Evolutionary conservation across 225 moss, liverwort and hornwort species (phyloP).

Genomic region (Asterella californica): DNA sequence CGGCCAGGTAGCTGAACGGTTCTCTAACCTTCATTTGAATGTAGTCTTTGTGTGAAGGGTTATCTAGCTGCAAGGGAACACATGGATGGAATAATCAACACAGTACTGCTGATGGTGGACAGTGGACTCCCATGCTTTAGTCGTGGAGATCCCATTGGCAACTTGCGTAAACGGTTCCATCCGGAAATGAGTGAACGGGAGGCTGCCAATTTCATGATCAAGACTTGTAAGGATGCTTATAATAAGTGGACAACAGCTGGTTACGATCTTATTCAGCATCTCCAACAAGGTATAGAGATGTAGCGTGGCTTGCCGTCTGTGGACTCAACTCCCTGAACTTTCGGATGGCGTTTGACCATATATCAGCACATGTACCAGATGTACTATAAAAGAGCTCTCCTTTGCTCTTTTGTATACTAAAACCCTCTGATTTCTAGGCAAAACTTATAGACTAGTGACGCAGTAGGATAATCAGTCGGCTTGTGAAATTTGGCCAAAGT

Average conservation of each 20-base stretch:
- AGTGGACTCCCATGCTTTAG: conserved; percentile 93
- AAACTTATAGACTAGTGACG: not conserved
- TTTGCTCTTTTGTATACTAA: conserved; percentile 3
- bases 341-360: not conserved
- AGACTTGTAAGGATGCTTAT: conserved; percentile 88
- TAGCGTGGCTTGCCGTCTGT: conserved; percentile 11
- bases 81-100: conserved; percentile 77
- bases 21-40: conserved; percentile 1
- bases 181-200: conserved; percentile 90
- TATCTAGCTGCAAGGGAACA: conserved; percentile 83
- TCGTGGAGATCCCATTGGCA: conserved; percentile 85
- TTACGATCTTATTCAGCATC: conserved; percentile 81
- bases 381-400: conserved; percentile 2
- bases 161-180: conserved; percentile 75
- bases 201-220: conserved; percentile 92
- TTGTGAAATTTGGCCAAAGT: not conserved
- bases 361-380: not conserved
- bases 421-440: not conserved
- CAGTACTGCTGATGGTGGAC: conserved; percentile 80
- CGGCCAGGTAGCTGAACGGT: not conserved
- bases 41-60: conserved; percentile 83
- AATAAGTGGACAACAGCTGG: conserved; percentile 94
- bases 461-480: not conserved
- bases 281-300: conserved; percentile 86
- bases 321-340: too few relatives aligned